phyloP scores from a whole-genome alignment of 352 stramenopile genomes.

The Phytophthora pistaciae region DNA sequence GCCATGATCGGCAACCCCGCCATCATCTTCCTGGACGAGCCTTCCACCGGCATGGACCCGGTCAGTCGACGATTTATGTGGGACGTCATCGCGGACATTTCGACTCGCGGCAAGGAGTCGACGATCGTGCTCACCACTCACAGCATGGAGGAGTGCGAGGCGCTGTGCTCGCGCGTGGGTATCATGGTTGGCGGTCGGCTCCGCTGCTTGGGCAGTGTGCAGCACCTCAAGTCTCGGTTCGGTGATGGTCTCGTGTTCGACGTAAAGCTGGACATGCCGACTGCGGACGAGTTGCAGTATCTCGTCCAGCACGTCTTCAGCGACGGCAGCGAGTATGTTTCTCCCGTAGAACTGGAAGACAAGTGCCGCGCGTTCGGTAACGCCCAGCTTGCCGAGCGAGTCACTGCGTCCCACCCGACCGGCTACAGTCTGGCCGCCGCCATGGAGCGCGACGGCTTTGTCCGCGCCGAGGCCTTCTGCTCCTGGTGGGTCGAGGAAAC shows the following conservation, averaged over 20 bases:
- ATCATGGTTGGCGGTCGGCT: constrained; percentile 89
- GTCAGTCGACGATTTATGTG: constrained; percentile 65
- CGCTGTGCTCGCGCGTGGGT: constrained; percentile 82
- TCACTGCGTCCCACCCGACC: constrained; percentile 54
- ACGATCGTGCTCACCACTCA: constrained; percentile 88
- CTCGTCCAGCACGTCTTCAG: constrained; percentile 27
- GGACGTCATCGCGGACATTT: constrained; percentile 79
- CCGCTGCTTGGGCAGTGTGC: constrained; percentile 70
- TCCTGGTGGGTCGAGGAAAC: constrained; percentile 72
- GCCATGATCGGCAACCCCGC: constrained; percentile 93
- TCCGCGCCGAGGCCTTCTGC: constrained; percentile 48
- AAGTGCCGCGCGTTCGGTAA: constrained; percentile 56
- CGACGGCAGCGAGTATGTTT: constrained; percentile 32
- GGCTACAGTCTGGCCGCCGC: constrained; percentile 63
- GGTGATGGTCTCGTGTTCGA: constrained; percentile 93
- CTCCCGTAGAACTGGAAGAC: constrained; percentile 24
- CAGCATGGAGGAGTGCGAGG: constrained; percentile 84
- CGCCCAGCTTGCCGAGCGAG: constrained; percentile 35
- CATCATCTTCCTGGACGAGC: constrained; percentile 93
- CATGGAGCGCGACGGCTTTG: constrained; percentile 47
- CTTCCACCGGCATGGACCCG: constrained; percentile 92
- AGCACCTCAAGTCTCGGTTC: constrained; percentile 97
- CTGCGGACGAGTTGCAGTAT: constrained; percentile 36
- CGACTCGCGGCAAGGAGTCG: constrained; percentile 59
- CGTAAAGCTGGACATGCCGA: constrained; percentile 43